Conservation (phyloP, 768 basidiomycete species). For the Sarcodon sp. region DNA sequence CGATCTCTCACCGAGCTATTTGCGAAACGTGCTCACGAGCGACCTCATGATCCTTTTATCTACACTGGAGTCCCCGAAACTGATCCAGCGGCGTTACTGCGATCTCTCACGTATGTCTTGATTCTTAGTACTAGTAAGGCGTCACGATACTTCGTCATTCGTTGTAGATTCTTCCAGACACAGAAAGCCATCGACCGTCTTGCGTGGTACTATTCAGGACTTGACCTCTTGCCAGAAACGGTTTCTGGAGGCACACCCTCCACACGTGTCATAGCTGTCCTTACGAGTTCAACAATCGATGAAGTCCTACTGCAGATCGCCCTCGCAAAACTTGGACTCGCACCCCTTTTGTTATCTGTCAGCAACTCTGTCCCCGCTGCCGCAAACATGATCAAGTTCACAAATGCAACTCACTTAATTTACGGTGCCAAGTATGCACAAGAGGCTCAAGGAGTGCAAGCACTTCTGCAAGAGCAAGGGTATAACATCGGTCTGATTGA, state of each 20-base stretch:
- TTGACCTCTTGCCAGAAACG: too few relatives aligned
- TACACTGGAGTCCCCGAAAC: too few relatives aligned
- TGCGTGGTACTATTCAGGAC: constrained; percentile 15
- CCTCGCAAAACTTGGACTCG: constrained; percentile 24
- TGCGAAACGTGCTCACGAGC: too few relatives aligned
- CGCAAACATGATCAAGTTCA: constrained; percentile 26
- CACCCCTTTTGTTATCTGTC: constrained; percentile 24
- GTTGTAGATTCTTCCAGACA: constrained; percentile 1
- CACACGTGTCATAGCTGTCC: too few relatives aligned
- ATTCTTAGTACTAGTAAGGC: not conserved
- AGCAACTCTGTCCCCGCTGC: constrained; percentile 34
- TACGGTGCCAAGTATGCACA: constrained; percentile 22
- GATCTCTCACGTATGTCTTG: constrained; percentile 3
- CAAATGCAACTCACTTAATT: constrained; percentile 24
- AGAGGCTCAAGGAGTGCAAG: constrained; percentile 20
- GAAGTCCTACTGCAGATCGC: constrained; percentile 28
- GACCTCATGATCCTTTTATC: too few relatives aligned
- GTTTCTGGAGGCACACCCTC: too few relatives aligned
- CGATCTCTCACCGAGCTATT: too few relatives aligned
- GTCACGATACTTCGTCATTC: not conserved
- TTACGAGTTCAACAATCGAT: constrained; percentile 24
- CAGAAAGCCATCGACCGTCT: constrained; percentile 9
- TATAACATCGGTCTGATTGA: constrained; percentile 11
- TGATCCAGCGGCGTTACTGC: not conserved
- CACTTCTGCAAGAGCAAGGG: constrained; percentile 13